phyloP scores from a whole-genome alignment of 495 filamentous ascomycete species.

The Daldinia decipiens region DNA sequence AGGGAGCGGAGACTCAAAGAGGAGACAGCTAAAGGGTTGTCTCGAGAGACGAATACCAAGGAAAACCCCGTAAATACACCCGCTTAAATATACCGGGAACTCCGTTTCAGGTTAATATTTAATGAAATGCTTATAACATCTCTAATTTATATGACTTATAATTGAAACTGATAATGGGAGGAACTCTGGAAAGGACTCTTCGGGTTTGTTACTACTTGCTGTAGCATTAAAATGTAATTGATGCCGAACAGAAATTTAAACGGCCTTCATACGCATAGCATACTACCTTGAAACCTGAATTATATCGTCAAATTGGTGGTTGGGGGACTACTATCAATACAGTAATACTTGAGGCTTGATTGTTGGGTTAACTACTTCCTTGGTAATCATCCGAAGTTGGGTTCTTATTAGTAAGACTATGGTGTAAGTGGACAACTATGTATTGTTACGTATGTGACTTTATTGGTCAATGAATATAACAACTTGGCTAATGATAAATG shows the following conservation, averaged over 20 bases:
- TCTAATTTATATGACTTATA: not conserved
- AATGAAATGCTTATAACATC: not conserved
- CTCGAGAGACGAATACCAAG: not conserved
- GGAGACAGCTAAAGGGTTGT: constrained; percentile 14
- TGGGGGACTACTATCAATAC: too few relatives aligned
- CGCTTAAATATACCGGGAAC: constrained; percentile 4
- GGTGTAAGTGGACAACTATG: not conserved
- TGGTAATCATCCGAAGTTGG: not conserved
- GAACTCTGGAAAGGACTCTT: too few relatives aligned
- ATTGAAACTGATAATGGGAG: too few relatives aligned
- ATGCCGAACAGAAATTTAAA: too few relatives aligned
- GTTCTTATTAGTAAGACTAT: not conserved
- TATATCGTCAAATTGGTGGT: too few relatives aligned
- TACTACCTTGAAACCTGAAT: too few relatives aligned
- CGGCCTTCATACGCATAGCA: too few relatives aligned
- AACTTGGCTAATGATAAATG: not conserved
- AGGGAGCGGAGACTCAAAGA: constrained; percentile 38
- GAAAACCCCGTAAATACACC: constrained; percentile 26
- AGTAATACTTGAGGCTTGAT: not conserved
- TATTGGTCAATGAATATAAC: not conserved
- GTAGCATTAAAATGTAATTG: too few relatives aligned
- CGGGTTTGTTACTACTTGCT: too few relatives aligned
- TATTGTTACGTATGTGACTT: not conserved
- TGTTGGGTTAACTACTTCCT: not conserved
- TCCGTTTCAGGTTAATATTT: not conserved